Evolutionary conservation across 2,329 filamentous ascomycete genomes (phyloP), one percentile per base, ranked within the genome.

Genomic region (Epichloe sp.): DNA sequence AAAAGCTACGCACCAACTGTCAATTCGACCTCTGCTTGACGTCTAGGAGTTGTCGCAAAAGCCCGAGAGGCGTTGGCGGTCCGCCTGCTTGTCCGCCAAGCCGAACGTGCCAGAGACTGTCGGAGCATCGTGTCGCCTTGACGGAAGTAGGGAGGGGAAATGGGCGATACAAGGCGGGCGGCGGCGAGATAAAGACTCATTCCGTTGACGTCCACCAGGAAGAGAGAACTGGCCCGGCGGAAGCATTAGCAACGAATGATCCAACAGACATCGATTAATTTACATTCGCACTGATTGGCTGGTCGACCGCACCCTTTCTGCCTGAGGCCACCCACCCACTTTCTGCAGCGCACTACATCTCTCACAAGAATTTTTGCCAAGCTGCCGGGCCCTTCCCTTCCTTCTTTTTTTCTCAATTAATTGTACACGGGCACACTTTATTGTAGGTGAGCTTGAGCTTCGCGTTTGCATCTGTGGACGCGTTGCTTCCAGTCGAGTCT

Each of bases 1-100:
- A 53, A 57, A 47, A 44, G 45, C 47, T 59, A 61, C 66, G 65
- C 63, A 94, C 88, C 88, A 77, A 96, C 82, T 65, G 91, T 98
- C 71, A 98, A 82, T 79, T 96, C 89, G 65, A 98, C 90, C 77
- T 97, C 89, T 62, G 89, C 91, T 62, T 80, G 80, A 70, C 88
- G 82, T 71, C 79, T 80, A 65, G 79, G 72, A 60, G 87, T 89
- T 63, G 84, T 86, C 71, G 86, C 80, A 76, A 98, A 95, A 64
- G 85, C 75, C 73, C 89, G 83, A 69, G 82, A 77, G 71, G 79
- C 79, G 68, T 70, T 72, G 68, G 71, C 72, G 65, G 72, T 72
- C 65, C 74, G 76, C 67, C 74, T 75, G 71, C 77, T 72, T 63
- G 76, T 76, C 77, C 79, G 79, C 76, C 79, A 79, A 72, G 79